phyloP scores from a whole-genome alignment of 169 alveolate species.

The Plasmodium knowlesi region DNA sequence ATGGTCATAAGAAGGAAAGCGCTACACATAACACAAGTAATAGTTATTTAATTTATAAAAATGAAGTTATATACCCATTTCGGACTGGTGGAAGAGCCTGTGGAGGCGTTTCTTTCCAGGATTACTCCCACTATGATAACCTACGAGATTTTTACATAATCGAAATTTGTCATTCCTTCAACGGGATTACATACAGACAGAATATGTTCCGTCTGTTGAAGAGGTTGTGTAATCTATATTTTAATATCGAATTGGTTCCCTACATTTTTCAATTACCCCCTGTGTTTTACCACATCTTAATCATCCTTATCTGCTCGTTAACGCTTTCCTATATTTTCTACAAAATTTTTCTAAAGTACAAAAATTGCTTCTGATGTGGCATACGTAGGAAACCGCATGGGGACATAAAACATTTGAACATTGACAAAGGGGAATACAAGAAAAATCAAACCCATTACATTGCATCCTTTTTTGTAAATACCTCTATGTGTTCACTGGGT shows the following conservation, averaged over 20 bases:
- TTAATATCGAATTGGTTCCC: constrained; percentile 68
- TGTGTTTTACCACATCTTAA: constrained; percentile 34
- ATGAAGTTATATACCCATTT: constrained; percentile 61
- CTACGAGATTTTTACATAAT: constrained; percentile 36
- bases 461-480: background rate
- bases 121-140: background rate
- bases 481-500: background rate
- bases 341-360: constrained; percentile 60
- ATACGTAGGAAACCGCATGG: background rate
- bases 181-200: constrained; percentile 70
- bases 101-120: background rate
- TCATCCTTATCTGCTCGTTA: constrained; percentile 42
- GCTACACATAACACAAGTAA: background rate
- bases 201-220: constrained; percentile 10
- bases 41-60: constrained; percentile 50
- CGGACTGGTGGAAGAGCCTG: background rate
- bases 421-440: background rate
- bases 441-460: background rate
- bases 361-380: constrained; percentile 14
- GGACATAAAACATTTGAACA: background rate
- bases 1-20: background rate
- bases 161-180: constrained; percentile 59
- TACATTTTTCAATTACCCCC: constrained; percentile 61
- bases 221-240: constrained; percentile 43
- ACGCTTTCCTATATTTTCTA: constrained; percentile 31